Percentiles rank a stretch among this genome's conserved stretches.
phyloP scores from a whole-genome alignment of 768 basidiomycete species.

The Lactifluus hygrophoroides region DNA sequence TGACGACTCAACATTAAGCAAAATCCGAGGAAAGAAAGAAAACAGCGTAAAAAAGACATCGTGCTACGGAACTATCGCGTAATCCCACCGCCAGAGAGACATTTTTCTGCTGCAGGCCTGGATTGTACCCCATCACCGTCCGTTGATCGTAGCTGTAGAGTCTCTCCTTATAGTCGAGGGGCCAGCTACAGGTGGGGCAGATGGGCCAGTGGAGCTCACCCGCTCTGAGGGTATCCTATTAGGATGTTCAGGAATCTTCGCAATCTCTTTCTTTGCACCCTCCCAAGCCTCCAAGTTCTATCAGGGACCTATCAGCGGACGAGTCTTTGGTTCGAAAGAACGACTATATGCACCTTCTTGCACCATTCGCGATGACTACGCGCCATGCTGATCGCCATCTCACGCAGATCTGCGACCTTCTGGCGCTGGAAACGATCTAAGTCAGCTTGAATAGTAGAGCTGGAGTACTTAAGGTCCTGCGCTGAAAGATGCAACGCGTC shows the following conservation, averaged over 20 bases:
- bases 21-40: not conserved
- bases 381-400: conserved; percentile 89
- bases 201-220: conserved; percentile 22
- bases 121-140: conserved; percentile 29
- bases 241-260: conserved; percentile 85
- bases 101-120: not conserved
- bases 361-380: conserved; percentile 94
- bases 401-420: conserved; percentile 92
- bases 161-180: conserved; percentile 44
- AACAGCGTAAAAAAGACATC: not conserved
- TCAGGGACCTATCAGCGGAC: not conserved
- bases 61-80: not conserved
- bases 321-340: not conserved
- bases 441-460: conserved; percentile 94
- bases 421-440: conserved; percentile 97
- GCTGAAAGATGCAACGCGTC: conserved; percentile 88
- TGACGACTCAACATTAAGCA: not conserved
- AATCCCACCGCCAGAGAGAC: not conserved
- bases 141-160: conserved; percentile 65
- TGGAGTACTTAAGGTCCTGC: conserved; percentile 93
- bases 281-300: conserved; percentile 98
- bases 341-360: conserved; percentile 57
- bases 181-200: conserved; percentile 1
- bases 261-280: conserved; percentile 87
- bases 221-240: conserved; percentile 48